phyloP scores from a whole-genome alignment of 2,329 filamentous ascomycete species.

The Clarireedia homoeocarpa region DNA sequence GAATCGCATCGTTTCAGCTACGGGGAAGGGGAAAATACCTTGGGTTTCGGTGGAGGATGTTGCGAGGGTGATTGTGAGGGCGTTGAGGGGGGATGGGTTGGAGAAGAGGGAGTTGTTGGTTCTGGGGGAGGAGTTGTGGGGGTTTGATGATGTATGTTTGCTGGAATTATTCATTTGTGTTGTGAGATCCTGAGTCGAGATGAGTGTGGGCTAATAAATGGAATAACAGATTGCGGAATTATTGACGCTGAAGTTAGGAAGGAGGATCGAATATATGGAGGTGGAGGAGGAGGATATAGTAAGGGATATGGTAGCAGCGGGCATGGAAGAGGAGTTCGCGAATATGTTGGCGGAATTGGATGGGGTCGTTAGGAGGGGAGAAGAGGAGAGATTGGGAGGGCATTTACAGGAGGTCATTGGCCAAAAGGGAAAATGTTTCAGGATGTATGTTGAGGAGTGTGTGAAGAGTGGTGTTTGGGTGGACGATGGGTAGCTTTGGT shows the following conservation, averaged over 20 bases:
- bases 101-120: neutral
- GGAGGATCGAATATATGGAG: neutral
- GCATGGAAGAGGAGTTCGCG: neutral
- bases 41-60: neutral
- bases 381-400: neutral
- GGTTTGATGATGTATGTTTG: neutral
- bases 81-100: neutral
- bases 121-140: neutral
- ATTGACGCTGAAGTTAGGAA: neutral
- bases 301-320: neutral
- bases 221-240: neutral
- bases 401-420: neutral
- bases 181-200: neutral
- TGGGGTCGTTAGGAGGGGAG: neutral
- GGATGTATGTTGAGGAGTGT: neutral
- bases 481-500: neutral
- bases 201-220: neutral
- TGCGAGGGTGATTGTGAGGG: neutral
- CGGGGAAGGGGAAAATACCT: conserved; percentile 19
- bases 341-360: neutral
- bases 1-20: conserved; percentile 36
- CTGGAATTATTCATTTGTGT: conserved; percentile 8
- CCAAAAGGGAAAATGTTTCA: neutral
- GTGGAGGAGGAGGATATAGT: neutral
- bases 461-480: neutral